Evolutionary conservation across 805 yeast species (phyloP).

Genomic region (Metschnikowia lachancei): DNA sequence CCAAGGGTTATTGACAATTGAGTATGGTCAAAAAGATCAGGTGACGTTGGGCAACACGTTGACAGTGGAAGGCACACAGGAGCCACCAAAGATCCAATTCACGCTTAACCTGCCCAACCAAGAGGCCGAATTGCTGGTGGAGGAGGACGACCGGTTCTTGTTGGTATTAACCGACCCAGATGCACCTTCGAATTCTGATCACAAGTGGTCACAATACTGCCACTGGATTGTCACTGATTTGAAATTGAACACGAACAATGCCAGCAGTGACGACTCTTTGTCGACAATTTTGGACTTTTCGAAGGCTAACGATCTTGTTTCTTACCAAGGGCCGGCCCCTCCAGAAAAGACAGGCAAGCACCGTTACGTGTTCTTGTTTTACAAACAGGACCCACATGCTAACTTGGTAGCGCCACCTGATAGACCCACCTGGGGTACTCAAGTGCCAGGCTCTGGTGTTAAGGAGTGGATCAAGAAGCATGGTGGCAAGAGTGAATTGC

Average conservation of each 20-base stretch:
- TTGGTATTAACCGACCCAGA: slow-evolving; percentile 89
- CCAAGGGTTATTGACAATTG: slow-evolving; percentile 59
- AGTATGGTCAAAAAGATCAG: slow-evolving; percentile 52
- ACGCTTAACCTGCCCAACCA: slow-evolving; percentile 50
- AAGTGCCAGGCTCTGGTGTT: slow-evolving; percentile 75
- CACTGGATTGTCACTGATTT: slow-evolving; percentile 69
- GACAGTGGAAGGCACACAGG: slow-evolving; percentile 61
- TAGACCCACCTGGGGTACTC: slow-evolving; percentile 83
- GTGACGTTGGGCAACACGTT: slow-evolving; percentile 81
- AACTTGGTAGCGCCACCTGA: slow-evolving; percentile 46
- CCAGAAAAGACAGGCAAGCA: slow-evolving; percentile 84
- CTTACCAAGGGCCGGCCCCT: slow-evolving; percentile 86
- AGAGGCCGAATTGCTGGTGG: slow-evolving; percentile 42
- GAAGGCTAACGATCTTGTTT: slow-evolving; percentile 43
- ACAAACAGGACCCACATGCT: slow-evolving; percentile 55
- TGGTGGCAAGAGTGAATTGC: slow-evolving; percentile 53
- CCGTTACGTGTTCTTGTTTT: slow-evolving; percentile 77
- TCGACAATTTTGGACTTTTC: slow-evolving; percentile 33
- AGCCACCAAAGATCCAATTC: slow-evolving; percentile 63
- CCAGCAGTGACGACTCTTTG: slow-evolving; percentile 21
- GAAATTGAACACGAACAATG: slow-evolving; percentile 37
- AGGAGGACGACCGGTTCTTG: slow-evolving; percentile 56
- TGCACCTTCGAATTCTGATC: slow-evolving; percentile 81
- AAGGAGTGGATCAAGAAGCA: slow-evolving; percentile 67
- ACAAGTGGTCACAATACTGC: slow-evolving; percentile 84